phyloP scores from a whole-genome alignment of 352 stramenopile species.

The Globisporangium viniferum region DNA sequence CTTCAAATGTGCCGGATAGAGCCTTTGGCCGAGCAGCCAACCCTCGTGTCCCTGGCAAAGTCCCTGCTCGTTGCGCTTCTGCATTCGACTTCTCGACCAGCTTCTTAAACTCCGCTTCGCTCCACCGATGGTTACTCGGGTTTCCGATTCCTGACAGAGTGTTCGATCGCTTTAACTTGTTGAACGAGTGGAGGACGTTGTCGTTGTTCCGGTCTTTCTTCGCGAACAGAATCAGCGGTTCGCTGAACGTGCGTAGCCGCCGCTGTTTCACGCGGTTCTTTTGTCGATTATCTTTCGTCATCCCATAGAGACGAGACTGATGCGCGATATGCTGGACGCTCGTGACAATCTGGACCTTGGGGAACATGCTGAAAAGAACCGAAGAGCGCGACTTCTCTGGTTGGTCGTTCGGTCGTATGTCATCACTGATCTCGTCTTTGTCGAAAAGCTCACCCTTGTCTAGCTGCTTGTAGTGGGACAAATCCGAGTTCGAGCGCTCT shows the following conservation, averaged over 20 bases:
- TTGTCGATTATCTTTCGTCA: conserved; percentile 41
- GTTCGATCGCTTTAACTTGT: conserved; percentile 68
- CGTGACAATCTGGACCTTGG: conserved; percentile 80
- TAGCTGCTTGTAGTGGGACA: conserved; percentile 56
- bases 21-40: conserved; percentile 46
- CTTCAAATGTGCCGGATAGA: conserved; percentile 52
- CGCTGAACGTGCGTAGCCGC: conserved; percentile 48
- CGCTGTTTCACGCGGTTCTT: conserved; percentile 26
- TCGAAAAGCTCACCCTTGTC: conserved; percentile 70
- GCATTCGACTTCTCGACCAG: conserved; percentile 65
- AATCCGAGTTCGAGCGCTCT: conserved; percentile 55
- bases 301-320: conserved; percentile 54
- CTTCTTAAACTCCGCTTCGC: conserved; percentile 66
- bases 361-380: conserved; percentile 79
- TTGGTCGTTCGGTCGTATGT: conserved; percentile 51
- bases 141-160: conserved; percentile 62
- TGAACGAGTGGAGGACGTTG: conserved; percentile 26
- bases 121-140: conserved; percentile 72
- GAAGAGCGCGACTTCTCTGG: conserved; percentile 51
- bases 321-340: conserved; percentile 77
- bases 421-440: conserved; percentile 79
- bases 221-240: conserved; percentile 44
- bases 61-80: conserved; percentile 38
- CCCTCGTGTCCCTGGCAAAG: conserved; percentile 28
- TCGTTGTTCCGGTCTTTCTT: conserved; percentile 30